phyloP scores from a whole-genome alignment of 2,329 filamentous ascomycete species.

The Trichophyton verrucosum region DNA sequence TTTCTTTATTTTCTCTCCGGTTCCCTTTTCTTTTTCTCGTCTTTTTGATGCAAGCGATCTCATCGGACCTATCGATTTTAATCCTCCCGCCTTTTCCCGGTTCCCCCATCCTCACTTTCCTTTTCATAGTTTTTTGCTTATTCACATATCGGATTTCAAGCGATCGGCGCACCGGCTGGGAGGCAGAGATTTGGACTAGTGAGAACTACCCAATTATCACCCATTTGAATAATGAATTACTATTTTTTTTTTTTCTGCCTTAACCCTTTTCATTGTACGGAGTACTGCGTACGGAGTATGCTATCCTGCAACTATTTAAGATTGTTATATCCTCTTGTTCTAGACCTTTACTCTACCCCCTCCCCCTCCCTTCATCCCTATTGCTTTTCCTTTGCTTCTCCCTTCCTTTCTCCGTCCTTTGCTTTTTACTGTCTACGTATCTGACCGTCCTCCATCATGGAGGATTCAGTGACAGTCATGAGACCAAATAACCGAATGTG shows the following conservation, averaged over 20 bases:
- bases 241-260: not conserved
- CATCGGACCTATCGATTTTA: conserved; percentile 2
- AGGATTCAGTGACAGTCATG: not conserved
- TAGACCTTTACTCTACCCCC: not conserved
- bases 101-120: not conserved
- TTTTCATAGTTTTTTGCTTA: not conserved
- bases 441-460: not conserved
- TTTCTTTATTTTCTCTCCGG: not conserved
- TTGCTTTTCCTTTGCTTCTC: not conserved
- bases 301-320: not conserved
- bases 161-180: not conserved
- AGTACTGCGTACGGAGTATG: not conserved
- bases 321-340: not conserved
- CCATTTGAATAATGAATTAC: not conserved
- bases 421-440: not conserved
- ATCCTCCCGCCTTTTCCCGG: not conserved
- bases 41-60: not conserved
- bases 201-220: not conserved
- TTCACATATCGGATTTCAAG: not conserved
- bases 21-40: not conserved
- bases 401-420: not conserved
- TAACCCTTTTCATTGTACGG: not conserved
- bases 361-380: not conserved
- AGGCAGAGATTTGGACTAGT: not conserved
- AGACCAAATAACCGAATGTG: not conserved